Evolutionary conservation across 441 rosid species (phyloP).

Genomic region (Sinapis alba): DNA sequence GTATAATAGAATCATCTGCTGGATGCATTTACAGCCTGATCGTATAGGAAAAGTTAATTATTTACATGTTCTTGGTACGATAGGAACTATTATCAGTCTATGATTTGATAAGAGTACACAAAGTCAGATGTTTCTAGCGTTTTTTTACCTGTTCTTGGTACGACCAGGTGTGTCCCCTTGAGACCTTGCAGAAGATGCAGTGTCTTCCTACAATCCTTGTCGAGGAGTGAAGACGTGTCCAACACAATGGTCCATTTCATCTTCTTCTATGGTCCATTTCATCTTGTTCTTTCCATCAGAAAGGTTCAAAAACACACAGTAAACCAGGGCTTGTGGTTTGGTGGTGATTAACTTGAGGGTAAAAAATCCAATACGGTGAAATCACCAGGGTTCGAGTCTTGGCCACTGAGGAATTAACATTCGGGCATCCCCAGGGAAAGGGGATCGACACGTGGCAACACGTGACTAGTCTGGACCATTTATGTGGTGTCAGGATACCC

Average conservation of each 20-base stretch:
- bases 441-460: too few relatives aligned
- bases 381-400: too few relatives aligned
- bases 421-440: too few relatives aligned
- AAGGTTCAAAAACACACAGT: slow-evolving; percentile 43
- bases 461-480: too few relatives aligned
- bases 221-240: slow-evolving; percentile 67
- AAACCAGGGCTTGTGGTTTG: too few relatives aligned
- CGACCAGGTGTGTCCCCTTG: slow-evolving; percentile 68
- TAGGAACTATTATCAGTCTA: background rate
- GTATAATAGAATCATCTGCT: background rate
- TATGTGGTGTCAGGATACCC: too few relatives aligned
- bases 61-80: background rate
- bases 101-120: background rate
- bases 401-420: too few relatives aligned
- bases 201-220: slow-evolving; percentile 65
- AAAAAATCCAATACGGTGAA: too few relatives aligned
- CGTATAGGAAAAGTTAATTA: background rate
- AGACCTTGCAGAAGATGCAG: slow-evolving; percentile 82
- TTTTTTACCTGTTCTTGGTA: slow-evolving; percentile 75
- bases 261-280: slow-evolving; percentile 66
- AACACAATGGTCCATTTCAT: slow-evolving; percentile 76
- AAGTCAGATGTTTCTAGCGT: background rate
- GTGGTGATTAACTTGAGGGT: too few relatives aligned
- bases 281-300: slow-evolving; percentile 46
- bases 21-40: background rate